phyloP scores from a whole-genome alignment of 2,329 filamentous ascomycete genomes.

The Coniochaeta prunicola region DNA sequence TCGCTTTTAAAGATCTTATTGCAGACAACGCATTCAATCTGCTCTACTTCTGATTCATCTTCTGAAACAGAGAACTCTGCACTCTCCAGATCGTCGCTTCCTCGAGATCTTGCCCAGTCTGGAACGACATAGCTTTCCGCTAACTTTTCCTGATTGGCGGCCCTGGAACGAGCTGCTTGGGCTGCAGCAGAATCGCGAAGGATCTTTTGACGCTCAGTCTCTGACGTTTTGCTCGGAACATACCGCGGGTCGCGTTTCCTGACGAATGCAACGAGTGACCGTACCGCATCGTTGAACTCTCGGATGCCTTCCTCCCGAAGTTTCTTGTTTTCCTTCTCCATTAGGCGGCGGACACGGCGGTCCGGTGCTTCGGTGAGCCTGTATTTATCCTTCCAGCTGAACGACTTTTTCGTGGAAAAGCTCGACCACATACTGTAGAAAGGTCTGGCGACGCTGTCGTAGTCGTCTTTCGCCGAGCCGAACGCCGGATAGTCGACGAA shows the following conservation, averaged over 20 bases:
- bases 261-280: constrained; percentile 79
- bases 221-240: constrained; percentile 66
- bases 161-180: constrained; percentile 76
- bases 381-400: constrained; percentile 85
- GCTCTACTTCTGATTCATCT: constrained; percentile 47
- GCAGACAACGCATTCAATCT: constrained; percentile 71
- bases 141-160: constrained; percentile 71
- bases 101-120: constrained; percentile 64
- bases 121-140: constrained; percentile 54
- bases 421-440: constrained; percentile 79
- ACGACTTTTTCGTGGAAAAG: constrained; percentile 80
- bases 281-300: constrained; percentile 89
- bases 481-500: constrained; percentile 71
- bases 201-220: constrained; percentile 71
- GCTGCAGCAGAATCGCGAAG: constrained; percentile 73
- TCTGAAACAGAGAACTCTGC: constrained; percentile 52
- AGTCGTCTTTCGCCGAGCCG: constrained; percentile 66
- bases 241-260: constrained; percentile 88
- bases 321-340: constrained; percentile 94
- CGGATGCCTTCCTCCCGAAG: constrained; percentile 72
- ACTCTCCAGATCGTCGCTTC: constrained; percentile 37
- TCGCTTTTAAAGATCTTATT: constrained; percentile 81
- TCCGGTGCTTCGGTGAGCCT: constrained; percentile 81
- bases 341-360: constrained; percentile 69
- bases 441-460: constrained; percentile 66